A percentile compares a stretch with the other conserved stretches of the same genome.
Conservation (phyloP, 768 basidiomycete genomes). For the Boletus rubroflammeus region DNA sequence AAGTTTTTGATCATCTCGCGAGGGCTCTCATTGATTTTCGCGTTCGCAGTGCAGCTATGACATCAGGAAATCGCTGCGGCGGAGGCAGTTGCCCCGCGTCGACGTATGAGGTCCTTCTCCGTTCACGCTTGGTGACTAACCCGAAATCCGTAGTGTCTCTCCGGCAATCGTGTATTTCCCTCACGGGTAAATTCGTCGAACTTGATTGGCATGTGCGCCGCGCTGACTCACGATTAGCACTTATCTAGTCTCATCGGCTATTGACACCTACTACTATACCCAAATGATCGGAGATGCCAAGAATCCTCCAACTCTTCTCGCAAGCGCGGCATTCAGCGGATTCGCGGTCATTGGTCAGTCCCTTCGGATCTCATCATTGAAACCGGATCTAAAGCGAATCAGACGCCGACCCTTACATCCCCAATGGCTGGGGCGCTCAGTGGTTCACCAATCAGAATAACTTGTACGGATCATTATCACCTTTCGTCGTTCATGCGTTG, state of each 20-base stretch:
- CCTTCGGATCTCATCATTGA: not conserved
- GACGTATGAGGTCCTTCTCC: constrained; percentile 32
- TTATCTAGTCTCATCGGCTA: constrained; percentile 62
- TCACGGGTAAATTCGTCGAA: constrained; percentile 41
- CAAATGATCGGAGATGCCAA: constrained; percentile 74
- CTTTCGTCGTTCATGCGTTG: not conserved
- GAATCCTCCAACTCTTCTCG: constrained; percentile 62
- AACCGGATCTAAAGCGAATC: not conserved
- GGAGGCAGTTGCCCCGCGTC: constrained; percentile 45
- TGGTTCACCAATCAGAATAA: constrained; percentile 26
- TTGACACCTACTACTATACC: constrained; percentile 72
- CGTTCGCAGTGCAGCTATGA: constrained; percentile 54
- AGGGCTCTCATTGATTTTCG: constrained; percentile 1
- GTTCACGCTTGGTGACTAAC: not conserved
- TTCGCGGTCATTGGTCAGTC: constrained; percentile 68
- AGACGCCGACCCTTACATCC: constrained; percentile 75
- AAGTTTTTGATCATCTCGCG: not conserved
- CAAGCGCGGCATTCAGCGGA: constrained; percentile 55
- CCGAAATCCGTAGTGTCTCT: constrained; percentile 25
- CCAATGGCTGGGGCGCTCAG: constrained; percentile 39
- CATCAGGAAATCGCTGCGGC: constrained; percentile 59
- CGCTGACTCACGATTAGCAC: constrained; percentile 38
- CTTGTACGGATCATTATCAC: constrained; percentile 12
- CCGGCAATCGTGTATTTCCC: constrained; percentile 79
- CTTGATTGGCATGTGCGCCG: not conserved